phyloP scores from a whole-genome alignment of 2,329 filamentous ascomycete species.

The Periconia macrospinosa region DNA sequence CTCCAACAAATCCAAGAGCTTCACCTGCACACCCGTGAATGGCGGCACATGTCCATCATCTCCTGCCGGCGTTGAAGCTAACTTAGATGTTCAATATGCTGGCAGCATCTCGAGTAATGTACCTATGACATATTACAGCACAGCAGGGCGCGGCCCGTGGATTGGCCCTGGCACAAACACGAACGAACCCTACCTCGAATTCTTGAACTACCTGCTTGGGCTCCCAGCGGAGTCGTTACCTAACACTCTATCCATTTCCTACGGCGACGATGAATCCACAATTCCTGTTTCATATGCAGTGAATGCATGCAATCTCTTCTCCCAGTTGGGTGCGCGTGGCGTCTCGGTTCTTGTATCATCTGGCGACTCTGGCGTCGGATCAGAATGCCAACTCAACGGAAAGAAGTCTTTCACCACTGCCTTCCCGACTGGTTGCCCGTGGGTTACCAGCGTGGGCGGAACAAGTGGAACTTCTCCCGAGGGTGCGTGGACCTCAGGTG shows the following conservation, averaged over 20 bases:
- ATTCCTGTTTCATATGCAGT: slow-evolving; percentile 64
- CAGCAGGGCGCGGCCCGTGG: slow-evolving; percentile 60
- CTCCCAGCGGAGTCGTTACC: slow-evolving; percentile 58
- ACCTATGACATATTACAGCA: slow-evolving; percentile 61
- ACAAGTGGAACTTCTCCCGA: slow-evolving; percentile 59
- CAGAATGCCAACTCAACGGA: slow-evolving; percentile 57
- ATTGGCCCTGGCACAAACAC: slow-evolving; percentile 52
- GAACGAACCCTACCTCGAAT: slow-evolving; percentile 71
- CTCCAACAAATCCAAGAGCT: slow-evolving; percentile 48
- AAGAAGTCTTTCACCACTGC: slow-evolving; percentile 59
- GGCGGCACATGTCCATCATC: slow-evolving; percentile 55
- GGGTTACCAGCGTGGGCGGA: slow-evolving; percentile 67
- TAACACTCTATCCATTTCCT: slow-evolving; percentile 65
- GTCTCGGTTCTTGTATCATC: slow-evolving; percentile 65
- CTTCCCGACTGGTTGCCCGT: slow-evolving; percentile 70
- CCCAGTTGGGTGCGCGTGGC: slow-evolving; percentile 68
- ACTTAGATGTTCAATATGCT: slow-evolving; percentile 66
- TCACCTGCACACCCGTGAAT: slow-evolving; percentile 61
- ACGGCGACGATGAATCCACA: slow-evolving; percentile 68
- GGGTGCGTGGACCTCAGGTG: slow-evolving; percentile 44
- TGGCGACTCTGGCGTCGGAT: slow-evolving; percentile 63
- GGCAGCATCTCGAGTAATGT: slow-evolving; percentile 58
- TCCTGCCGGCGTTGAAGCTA: slow-evolving; percentile 57
- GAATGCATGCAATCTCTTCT: slow-evolving; percentile 65
- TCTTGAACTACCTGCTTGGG: slow-evolving; percentile 60